Base-by-base conservation (phyloP, 345 rosid species). In the Eutrema japonicum region DNA sequence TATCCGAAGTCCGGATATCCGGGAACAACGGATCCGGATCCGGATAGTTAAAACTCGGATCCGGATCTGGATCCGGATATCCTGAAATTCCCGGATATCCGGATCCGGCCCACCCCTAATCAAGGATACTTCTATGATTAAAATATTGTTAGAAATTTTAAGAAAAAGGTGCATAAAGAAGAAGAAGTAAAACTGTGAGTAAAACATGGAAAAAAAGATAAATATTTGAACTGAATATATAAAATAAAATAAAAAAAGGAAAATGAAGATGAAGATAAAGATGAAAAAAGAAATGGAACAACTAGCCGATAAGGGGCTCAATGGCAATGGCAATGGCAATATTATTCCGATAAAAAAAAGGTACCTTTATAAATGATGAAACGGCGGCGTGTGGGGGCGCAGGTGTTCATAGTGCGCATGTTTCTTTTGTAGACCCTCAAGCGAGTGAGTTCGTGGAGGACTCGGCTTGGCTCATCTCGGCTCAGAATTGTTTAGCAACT, bases 331-430 rank as follows among this genome's bases (percentile, higher is more conserved):
- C 55, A 60, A 66, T 56, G 35, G 57, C 14, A 55, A 42, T n/a
- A 78, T 78, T 82, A 80, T 82, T 79, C 79, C 62, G 77, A 78
- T 66, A 57, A 78, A 83, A 78, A 33, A 61, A 63, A 52, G 73
- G 73, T 55, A 65, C 36, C 65, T 59, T 76, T 54, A 59, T 66
- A 69, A 69, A 82, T 82, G 53, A 86, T 84, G 83, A 82, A 82
- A 82, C 85, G 88, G 84, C 87, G 81, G 76, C 68, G 66, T 61
- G 85, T 83, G 87, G 79, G 82, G 80, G 40, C 81, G 61, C 69
- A 73, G 62, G 77, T 64, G 78, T 75, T 78, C 71, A 69, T 82
- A 81, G 62, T 56, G 82, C 83, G 83, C 82, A 76, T 83, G 86
- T 78, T 77, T 68, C 29, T 64, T 84, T 86, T 77, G 77, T 63